A percentile compares a stretch with the other conserved stretches of the same genome.
These are phyloP conservation scores for Haematococcus sp. DNA, from an alignment of 139 green algal genomes.

Conservation along the genomic window DNA sequence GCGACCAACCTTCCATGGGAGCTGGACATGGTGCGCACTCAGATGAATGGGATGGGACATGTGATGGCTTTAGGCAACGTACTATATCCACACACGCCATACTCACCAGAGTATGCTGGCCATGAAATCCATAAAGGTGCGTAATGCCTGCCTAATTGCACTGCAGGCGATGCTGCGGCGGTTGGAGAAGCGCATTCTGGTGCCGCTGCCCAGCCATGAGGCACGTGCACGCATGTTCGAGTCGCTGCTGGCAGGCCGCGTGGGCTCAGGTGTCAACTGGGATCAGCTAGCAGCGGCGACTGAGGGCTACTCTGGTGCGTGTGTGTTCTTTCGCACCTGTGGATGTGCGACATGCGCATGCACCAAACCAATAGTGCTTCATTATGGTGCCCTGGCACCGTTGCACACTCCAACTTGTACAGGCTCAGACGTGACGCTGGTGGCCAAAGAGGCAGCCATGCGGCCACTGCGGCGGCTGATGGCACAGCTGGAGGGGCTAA, in stretches of 20 bases:
- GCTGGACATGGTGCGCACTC: conserved; percentile 45
- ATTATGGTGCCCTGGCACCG: too few species aligned
- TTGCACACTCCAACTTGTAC: too few species aligned
- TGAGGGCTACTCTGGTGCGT: conserved; percentile 34
- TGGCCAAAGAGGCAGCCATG: conserved; percentile 68
- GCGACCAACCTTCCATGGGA: conserved; percentile 65
- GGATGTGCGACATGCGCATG: too few species aligned
- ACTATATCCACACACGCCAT: too few species aligned
- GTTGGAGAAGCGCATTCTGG: conserved; percentile 58
- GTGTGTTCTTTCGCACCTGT: neutral
- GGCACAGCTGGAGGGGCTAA: conserved; percentile 38
- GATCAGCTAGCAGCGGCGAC: conserved; percentile 34
- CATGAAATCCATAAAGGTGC: too few species aligned
- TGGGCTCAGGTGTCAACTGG: conserved; percentile 24
- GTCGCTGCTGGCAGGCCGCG: conserved; percentile 32
- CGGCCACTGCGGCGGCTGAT: conserved; percentile 55
- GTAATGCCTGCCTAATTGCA: too few species aligned
- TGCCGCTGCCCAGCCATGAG: conserved; percentile 41
- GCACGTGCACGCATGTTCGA: conserved; percentile 38
- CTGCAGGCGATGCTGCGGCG: conserved; percentile 46
- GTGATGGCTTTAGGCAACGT: too few species aligned
- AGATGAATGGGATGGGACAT: neutral
- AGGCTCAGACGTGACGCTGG: conserved; percentile 50
- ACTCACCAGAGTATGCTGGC: too few species aligned
- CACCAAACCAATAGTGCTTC: too few species aligned